phyloP scores from a whole-genome alignment of 352 stramenopile genomes.

The Phytophthora aleatoria region DNA sequence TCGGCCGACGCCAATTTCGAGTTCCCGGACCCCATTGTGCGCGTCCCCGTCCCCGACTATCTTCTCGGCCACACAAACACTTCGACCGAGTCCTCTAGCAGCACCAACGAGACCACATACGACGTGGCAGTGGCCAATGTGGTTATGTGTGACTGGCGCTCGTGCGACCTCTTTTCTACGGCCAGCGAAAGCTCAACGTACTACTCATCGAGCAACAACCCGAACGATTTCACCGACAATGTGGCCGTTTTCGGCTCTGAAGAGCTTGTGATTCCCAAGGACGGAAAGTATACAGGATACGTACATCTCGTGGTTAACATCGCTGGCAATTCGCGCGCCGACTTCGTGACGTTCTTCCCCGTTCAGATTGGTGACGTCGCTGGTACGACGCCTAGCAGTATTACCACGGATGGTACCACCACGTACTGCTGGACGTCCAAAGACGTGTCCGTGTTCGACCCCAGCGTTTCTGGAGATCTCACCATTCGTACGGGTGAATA shows the following conservation, averaged over 20 bases:
- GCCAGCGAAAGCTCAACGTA: conserved; percentile 49
- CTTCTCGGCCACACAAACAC: conserved; percentile 34
- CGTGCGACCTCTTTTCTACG: conserved; percentile 69
- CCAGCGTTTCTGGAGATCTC: conserved; percentile 51
- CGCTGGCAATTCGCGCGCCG: conserved; percentile 60
- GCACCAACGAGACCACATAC: conserved; percentile 44
- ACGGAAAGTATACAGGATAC: conserved; percentile 82
- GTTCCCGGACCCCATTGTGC: conserved; percentile 54
- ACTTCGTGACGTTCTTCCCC: conserved; percentile 84
- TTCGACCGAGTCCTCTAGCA: conserved; percentile 25
- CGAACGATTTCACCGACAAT: conserved; percentile 61
- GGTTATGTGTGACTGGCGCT: conserved; percentile 80
- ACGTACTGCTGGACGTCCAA: conserved; percentile 77
- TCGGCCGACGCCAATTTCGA: conserved; percentile 52
- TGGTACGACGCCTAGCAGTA: conserved; percentile 48
- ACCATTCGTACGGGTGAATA: conserved; percentile 68
- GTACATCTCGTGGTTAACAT: conserved; percentile 74
- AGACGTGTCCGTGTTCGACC: conserved; percentile 66
- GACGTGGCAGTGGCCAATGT: conserved; percentile 74
- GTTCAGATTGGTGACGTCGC: conserved; percentile 72
- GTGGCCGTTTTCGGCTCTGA: conserved; percentile 64
- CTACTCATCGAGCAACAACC: conserved; percentile 74
- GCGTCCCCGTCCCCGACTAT: conserved; percentile 51
- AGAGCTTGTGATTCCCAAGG: conserved; percentile 73
- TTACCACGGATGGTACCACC: conserved; percentile 64